Conservation (phyloP, 257 asterid genomes). For the Nicotiana paniculata region DNA sequence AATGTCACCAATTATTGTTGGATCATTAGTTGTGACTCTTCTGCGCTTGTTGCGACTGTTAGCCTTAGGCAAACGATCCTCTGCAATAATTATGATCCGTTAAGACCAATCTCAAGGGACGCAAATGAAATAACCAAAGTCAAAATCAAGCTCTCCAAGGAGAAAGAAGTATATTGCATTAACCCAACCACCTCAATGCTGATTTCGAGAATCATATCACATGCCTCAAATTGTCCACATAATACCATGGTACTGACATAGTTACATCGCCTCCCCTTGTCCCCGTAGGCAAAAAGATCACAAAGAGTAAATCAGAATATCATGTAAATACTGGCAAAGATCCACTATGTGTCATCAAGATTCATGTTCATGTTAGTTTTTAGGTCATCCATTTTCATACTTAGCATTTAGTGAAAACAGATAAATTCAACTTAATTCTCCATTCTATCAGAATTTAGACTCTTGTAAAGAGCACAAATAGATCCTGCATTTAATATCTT, state of each 20-base stretch:
- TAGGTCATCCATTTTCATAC: neutral
- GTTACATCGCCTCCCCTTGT: neutral
- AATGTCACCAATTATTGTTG: conserved; percentile 39
- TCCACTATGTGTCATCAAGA: neutral
- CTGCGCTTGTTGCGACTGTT: conserved; percentile 42
- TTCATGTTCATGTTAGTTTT: neutral
- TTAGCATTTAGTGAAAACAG: neutral
- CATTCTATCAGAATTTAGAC: neutral
- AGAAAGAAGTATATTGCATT: neutral
- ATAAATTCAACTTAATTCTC: neutral
- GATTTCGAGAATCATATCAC: neutral
- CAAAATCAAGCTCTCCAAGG: conserved; percentile 1
- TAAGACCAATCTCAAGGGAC: conserved; percentile 10
- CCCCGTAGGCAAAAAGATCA: neutral
- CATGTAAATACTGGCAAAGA: neutral
- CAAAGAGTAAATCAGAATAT: neutral
- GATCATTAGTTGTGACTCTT: conserved; percentile 41
- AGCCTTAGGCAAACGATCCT: conserved; percentile 33
- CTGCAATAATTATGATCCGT: conserved; percentile 30
- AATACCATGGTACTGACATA: neutral
- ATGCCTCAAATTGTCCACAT: neutral
- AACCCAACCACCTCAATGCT: neutral
- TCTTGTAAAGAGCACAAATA: neutral
- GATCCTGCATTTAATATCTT: neutral
- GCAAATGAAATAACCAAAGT: conserved; percentile 2